These are phyloP conservation scores for Galeopsis tetrahit DNA, from an alignment of 257 asterid species.

Conservation along the genomic window DNA sequence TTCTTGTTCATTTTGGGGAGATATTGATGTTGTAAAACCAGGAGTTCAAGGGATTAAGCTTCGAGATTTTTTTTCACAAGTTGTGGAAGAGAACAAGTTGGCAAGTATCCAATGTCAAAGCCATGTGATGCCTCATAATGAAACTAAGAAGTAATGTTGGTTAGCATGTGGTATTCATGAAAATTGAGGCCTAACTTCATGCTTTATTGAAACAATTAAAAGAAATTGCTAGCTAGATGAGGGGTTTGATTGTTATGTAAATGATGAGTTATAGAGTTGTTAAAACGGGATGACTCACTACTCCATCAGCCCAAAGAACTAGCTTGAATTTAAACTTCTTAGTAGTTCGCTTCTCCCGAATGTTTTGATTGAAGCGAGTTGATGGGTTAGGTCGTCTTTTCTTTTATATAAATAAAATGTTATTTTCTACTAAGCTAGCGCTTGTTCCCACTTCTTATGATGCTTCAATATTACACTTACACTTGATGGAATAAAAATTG, in stretches of 20 bases:
- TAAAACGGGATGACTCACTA: no score
- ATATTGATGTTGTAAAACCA: constrained; percentile 43
- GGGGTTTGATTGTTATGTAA: background rate
- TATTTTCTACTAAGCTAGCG: no score
- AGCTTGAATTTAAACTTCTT: no score
- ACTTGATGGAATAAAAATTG: no score
- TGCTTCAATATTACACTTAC: background rate
- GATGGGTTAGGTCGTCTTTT: no score
- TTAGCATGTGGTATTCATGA: background rate
- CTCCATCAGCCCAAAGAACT: no score
- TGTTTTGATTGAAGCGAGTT: no score
- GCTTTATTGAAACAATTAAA: background rate
- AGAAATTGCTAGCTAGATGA: background rate
- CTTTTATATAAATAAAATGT: no score
- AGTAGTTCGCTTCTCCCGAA: no score
- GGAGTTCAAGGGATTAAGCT: constrained; percentile 45
- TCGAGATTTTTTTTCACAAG: constrained; percentile 29
- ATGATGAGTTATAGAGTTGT: background rate
- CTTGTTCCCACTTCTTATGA: no score
- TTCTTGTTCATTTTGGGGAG: constrained; percentile 40
- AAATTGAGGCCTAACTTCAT: constrained; percentile 1
- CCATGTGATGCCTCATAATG: constrained; percentile 22
- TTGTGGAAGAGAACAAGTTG: constrained; percentile 28
- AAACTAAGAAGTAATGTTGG: constrained; percentile 12
- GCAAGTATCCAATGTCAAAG: constrained; percentile 31